Conservation (phyloP, 2,329 filamentous ascomycete genomes). For the Arthrinium phaeospermum region DNA sequence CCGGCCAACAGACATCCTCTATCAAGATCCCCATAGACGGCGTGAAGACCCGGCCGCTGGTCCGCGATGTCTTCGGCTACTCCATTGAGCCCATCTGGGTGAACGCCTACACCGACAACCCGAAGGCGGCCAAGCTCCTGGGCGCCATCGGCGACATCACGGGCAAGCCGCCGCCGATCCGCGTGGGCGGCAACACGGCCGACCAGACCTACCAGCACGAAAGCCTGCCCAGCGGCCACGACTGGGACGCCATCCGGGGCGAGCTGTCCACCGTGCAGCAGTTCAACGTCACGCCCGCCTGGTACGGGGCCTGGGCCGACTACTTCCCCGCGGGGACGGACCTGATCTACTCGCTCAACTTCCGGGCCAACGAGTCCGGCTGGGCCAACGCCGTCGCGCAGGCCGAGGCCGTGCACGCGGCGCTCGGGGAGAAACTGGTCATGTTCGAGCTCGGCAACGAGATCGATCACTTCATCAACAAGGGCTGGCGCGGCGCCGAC, state of each 20-base stretch:
- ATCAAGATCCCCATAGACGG: conserved; percentile 34
- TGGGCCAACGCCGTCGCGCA: conserved; percentile 37
- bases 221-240: conserved; percentile 34
- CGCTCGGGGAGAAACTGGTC: conserved; percentile 36
- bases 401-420: conserved; percentile 37
- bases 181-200: conserved; percentile 42
- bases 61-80: conserved; percentile 40
- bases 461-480: conserved; percentile 43
- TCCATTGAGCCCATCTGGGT: conserved; percentile 43
- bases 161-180: conserved; percentile 39
- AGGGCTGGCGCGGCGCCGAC: conserved; percentile 38
- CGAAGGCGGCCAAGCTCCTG: conserved; percentile 36
- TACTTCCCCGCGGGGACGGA: conserved; percentile 41
- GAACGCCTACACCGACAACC: conserved; percentile 36
- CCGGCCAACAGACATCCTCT: conserved; percentile 22
- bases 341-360: conserved; percentile 41
- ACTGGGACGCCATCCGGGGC: conserved; percentile 35
- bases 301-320: conserved; percentile 38
- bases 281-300: conserved; percentile 41
- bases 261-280: conserved; percentile 28
- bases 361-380: conserved; percentile 38
- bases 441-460: conserved; percentile 44
- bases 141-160: conserved; percentile 34
- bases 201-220: conserved; percentile 40
- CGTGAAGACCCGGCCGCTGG: conserved; percentile 34